phyloP scores from a whole-genome alignment of 331 rosid genomes.

The Phaseolus coccineus region DNA sequence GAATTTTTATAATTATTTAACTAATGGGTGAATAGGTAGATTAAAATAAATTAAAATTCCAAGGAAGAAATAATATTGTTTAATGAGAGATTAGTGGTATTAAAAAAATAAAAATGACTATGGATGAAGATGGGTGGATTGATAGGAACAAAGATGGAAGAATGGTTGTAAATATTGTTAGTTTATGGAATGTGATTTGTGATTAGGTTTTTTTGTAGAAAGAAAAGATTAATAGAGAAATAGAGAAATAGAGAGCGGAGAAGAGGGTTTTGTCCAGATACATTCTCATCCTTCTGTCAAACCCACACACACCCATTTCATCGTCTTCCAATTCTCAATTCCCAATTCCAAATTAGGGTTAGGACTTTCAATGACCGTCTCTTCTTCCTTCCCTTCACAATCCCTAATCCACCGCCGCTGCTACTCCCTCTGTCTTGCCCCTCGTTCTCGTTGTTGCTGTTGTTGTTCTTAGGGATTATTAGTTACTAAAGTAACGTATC shows the following conservation, averaged over 20 bases:
- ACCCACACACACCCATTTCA: not conserved
- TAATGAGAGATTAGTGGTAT: too few relatives aligned
- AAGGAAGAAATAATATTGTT: too few relatives aligned
- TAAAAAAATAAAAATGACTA: not conserved
- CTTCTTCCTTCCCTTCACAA: not conserved
- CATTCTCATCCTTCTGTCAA: conserved; percentile 43
- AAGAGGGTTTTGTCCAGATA: conserved; percentile 38
- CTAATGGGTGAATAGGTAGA: too few relatives aligned
- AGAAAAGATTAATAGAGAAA: too few relatives aligned
- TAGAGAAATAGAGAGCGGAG: not conserved
- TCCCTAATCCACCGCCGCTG: not conserved
- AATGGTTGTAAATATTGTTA: not conserved
- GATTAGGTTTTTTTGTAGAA: not conserved
- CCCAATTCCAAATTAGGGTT: conserved; percentile 36
- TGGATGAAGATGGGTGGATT: not conserved
- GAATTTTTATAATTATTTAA: too few relatives aligned
- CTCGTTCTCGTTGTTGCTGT: not conserved
- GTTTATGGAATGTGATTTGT: not conserved
- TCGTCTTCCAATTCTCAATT: too few relatives aligned
- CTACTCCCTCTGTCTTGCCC: too few relatives aligned
- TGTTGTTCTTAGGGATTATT: not conserved
- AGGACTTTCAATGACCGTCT: conserved; percentile 32
- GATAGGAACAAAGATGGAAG: not conserved
- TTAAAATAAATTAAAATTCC: too few relatives aligned
- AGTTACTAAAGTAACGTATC: not conserved